A percentile compares a stretch with the other conserved stretches of the same genome.
Evolutionary conservation across 2,329 filamentous ascomycete genomes (phyloP).

Genomic region (Fusarium torreyae): DNA sequence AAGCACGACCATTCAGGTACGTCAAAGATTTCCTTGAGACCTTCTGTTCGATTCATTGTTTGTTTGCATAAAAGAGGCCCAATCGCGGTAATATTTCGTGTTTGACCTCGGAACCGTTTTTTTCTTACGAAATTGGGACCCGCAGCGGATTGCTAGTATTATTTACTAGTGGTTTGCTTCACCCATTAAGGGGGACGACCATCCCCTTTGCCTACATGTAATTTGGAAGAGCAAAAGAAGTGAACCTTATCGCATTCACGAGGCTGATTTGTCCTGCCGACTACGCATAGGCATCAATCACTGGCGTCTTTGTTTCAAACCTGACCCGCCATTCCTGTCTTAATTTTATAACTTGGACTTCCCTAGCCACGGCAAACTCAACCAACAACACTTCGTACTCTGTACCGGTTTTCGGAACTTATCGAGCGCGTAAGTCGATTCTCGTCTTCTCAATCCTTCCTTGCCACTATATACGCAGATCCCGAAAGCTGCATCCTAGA

Average conservation of each 20-base stretch:
- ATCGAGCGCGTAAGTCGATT: constrained; percentile 39
- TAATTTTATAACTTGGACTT: constrained; percentile 18
- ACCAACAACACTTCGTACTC: constrained; percentile 27
- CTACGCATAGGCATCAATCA: constrained; percentile 29
- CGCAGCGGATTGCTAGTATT: constrained; percentile 43
- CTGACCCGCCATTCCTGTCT: constrained; percentile 26
- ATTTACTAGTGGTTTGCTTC: constrained; percentile 31
- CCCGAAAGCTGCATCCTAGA: constrained; percentile 39
- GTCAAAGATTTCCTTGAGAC: constrained; percentile 12
- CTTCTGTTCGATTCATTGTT: constrained; percentile 5
- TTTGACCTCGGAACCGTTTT: constrained; percentile 24
- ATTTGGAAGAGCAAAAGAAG: constrained; percentile 24
- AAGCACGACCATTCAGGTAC: constrained; percentile 15
- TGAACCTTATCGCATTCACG: constrained; percentile 25
- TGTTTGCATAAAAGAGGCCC: constrained; percentile 10
- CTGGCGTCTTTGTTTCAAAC: constrained; percentile 35
- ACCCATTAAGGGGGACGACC: constrained; percentile 19
- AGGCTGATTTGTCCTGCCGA: constrained; percentile 35
- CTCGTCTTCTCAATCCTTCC: constrained; percentile 31
- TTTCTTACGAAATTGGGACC: constrained; percentile 43
- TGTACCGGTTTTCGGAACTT: constrained; percentile 21
- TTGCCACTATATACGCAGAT: constrained; percentile 32
- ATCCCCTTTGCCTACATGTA: constrained; percentile 25
- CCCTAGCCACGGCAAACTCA: constrained; percentile 28
- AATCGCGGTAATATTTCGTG: constrained; percentile 33